Percentiles rank a stretch among this genome's conserved stretches.
phyloP scores from a whole-genome alignment of 768 basidiomycete species.

The Arthromyces matolae region DNA sequence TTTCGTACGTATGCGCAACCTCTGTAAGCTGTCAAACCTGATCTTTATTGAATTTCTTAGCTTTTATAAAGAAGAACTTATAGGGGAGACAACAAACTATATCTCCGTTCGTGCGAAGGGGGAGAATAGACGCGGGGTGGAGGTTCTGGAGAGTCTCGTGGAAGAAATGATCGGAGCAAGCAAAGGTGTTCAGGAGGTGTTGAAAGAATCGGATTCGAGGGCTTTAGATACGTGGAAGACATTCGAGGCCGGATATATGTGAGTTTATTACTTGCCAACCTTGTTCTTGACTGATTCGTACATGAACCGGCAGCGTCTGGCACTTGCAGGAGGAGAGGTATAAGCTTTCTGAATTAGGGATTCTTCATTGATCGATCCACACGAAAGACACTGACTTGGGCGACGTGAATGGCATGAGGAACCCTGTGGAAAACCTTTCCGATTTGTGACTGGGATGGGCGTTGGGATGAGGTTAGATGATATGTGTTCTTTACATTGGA shows the following conservation, averaged over 20 bases:
- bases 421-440: too few species aligned
- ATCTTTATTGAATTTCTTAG: not conserved
- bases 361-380: too few species aligned
- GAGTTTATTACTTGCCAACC: not conserved
- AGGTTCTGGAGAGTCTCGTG: constrained; percentile 12
- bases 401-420: too few species aligned
- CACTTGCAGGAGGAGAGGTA: too few species aligned
- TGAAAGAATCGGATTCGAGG: not conserved
- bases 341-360: too few species aligned
- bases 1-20: not conserved
- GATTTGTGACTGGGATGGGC: too few species aligned
- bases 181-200: not conserved
- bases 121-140: constrained; percentile 2
- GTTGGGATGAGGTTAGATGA: too few species aligned
- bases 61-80: constrained; percentile 20
- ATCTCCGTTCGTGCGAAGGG: constrained; percentile 11
- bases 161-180: constrained; percentile 10
- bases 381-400: too few species aligned
- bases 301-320: too few species aligned
- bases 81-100: constrained; percentile 15
- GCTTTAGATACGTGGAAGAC: constrained; percentile 11
- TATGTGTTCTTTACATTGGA: too few species aligned
- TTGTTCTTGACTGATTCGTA: too few species aligned
- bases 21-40: not conserved
- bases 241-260: constrained; percentile 12